Base-by-base conservation (phyloP, 768 basidiomycete genomes). In the Auricularia heimuer region DNA sequence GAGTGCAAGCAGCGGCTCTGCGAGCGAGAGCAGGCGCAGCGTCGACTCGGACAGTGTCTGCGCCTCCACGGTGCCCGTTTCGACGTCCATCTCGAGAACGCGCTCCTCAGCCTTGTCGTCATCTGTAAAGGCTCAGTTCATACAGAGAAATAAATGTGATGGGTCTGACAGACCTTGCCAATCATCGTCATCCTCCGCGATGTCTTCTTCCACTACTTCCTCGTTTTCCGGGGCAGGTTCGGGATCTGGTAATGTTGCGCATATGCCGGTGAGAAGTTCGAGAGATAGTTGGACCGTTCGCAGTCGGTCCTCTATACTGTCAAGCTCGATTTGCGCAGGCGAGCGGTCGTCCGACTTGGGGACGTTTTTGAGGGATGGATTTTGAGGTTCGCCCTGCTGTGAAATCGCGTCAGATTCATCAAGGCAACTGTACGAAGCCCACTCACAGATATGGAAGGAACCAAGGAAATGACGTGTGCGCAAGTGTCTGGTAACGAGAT, bases 251-350 rank as follows among this genome's bases (percentile, higher is more conserved):
- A 97, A 76, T 4, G 87, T 91, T 21, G 94, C 94, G 72, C 92
- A 97, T n/a, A 83, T 79, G 36, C 89, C 89, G 0, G 93, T 95
- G 67, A 97, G 74, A 61, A 97, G 85, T 75, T 98, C 94, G 34
- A 97, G 78, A n/a, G 89, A 85, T 37, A 94, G 81, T 68, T 90
- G 88, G 11, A 92, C 81, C 1, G 89, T 89, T 69, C 87, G 81
- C 63, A 97, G 74, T 64, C 77, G 82, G 16, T 79, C 77, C 75
- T 98, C 94, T 14, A 94, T 77, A 35, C 77, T 77, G 66, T 91
- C 89, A 2, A 97, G 80, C 69, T 89, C 85, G 11, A 84, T 64
- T 71, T 94, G 89, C 14, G 81, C 81, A 1, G 79, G 71, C 3
- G 88, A 82, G 73, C 84, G 88, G 72, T 95, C 86, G 71, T 95